Conservation (phyloP, 192 early-diverging fungal species). For the Coemansia sp. region DNA sequence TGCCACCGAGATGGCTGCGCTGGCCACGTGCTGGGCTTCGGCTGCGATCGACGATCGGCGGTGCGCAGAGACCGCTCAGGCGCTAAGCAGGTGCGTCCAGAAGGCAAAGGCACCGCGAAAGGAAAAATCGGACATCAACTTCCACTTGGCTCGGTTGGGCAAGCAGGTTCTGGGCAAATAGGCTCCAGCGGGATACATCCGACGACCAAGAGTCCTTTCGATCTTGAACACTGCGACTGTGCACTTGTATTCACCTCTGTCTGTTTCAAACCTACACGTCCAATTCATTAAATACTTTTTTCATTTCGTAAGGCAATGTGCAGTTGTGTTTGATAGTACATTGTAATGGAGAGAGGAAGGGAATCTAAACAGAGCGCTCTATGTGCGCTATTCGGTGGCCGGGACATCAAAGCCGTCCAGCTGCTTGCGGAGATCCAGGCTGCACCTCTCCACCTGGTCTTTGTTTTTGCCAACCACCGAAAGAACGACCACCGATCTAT, state of each 20-base stretch:
- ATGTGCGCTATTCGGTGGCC: neutral
- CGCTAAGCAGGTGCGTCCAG: slow-evolving; percentile 46
- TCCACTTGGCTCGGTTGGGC: slow-evolving; percentile 50
- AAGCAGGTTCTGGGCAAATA: slow-evolving; percentile 50
- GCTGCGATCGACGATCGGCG: slow-evolving; percentile 38
- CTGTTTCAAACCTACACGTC: neutral
- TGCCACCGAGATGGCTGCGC: slow-evolving; percentile 50
- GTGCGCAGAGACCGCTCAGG: slow-evolving; percentile 35
- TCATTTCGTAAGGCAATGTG: no score
- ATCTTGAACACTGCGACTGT: no score
- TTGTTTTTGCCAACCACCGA: slow-evolving; percentile 23
- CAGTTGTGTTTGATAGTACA: neutral
- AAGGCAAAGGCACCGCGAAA: slow-evolving; percentile 14
- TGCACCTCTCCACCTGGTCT: slow-evolving; percentile 13
- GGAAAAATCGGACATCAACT: slow-evolving; percentile 43
- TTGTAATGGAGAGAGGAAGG: neutral
- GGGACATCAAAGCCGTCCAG: slow-evolving; percentile 20
- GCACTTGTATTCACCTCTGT: neutral
- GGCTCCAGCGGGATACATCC: neutral
- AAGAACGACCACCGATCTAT: slow-evolving; percentile 18
- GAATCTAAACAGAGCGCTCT: no score
- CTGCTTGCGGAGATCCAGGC: slow-evolving; percentile 9
- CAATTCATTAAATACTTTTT: neutral
- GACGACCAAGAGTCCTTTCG: no score
- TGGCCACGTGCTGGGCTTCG: slow-evolving; percentile 54